Percentiles rank a stretch among this genome's conserved stretches.
Evolutionary conservation across 1,284 basidiomycete genomes (phyloP).

Genomic region (Moniliella sp.): DNA sequence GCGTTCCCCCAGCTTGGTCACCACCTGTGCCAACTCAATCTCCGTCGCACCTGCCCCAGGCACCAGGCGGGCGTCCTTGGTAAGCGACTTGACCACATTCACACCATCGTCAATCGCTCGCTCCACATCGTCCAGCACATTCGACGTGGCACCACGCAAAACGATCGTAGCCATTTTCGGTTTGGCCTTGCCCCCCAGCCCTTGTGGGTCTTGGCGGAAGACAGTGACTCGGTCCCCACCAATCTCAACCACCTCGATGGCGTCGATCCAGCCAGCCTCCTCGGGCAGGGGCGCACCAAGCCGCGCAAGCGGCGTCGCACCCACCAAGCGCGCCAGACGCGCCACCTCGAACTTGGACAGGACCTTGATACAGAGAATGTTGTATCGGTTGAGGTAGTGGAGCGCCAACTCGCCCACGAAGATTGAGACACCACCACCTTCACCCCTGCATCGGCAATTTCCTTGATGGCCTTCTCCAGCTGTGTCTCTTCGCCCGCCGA

Average conservation of each 20-base stretch:
- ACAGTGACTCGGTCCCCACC: constrained; percentile 95
- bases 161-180: constrained; percentile 31
- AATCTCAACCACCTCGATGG: constrained; percentile 84
- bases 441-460: constrained; percentile 85
- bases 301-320: constrained; percentile 82
- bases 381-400: constrained; percentile 83
- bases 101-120: constrained; percentile 90
- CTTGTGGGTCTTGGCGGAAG: constrained; percentile 49
- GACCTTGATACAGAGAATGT: constrained; percentile 86
- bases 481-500: constrained; percentile 69
- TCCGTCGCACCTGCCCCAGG: constrained; percentile 87
- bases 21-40: constrained; percentile 62
- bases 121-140: constrained; percentile 81
- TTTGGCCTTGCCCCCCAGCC: constrained; percentile 25
- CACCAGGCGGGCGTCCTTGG: constrained; percentile 72
- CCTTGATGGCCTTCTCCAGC: constrained; percentile 44
- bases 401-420: constrained; percentile 82
- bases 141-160: constrained; percentile 61
- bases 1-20: constrained; percentile 67
- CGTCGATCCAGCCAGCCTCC: constrained; percentile 78
- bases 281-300: constrained; percentile 86
- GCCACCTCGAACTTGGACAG: constrained; percentile 94
- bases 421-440: constrained; percentile 82
- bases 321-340: constrained; percentile 75
- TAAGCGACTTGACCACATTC: constrained; percentile 76